Conservation (phyloP, 1,284 basidiomycete genomes). For the Grifola frondosa region DNA sequence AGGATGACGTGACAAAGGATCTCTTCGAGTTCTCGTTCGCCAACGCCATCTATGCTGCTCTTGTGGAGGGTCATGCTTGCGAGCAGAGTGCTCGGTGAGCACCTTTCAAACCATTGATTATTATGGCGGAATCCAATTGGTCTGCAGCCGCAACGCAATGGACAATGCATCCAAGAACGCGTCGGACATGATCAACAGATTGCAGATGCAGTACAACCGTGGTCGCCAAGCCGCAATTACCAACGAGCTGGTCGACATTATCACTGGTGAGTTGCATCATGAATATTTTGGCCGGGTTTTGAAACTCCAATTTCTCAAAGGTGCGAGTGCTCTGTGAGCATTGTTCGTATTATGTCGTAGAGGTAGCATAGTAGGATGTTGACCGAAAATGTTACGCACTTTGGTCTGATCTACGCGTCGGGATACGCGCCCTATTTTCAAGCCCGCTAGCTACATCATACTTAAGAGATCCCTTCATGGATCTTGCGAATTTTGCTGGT, state of each 20-base stretch:
- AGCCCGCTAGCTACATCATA: too few relatives aligned
- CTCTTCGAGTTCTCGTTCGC: slow-evolving; percentile 95
- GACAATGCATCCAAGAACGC: slow-evolving; percentile 99
- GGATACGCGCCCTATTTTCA: too few relatives aligned
- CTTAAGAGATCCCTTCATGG: too few relatives aligned
- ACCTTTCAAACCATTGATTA: slow-evolving; percentile 1
- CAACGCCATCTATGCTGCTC: slow-evolving; percentile 93
- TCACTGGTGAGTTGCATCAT: slow-evolving; percentile 64
- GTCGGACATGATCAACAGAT: slow-evolving; percentile 81
- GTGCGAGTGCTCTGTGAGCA: slow-evolving; percentile 27
- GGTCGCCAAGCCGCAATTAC: slow-evolving; percentile 98
- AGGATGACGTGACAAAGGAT: slow-evolving; percentile 93
- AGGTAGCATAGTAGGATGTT: slow-evolving; percentile 18
- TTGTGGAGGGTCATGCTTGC: slow-evolving; percentile 95
- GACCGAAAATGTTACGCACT: too few relatives aligned
- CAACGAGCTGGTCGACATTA: slow-evolving; percentile 94
- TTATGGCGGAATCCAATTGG: not conserved
- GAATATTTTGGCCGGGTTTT: not conserved
- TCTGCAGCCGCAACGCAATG: slow-evolving; percentile 90
- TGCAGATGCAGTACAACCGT: slow-evolving; percentile 97
- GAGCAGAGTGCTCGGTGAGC: slow-evolving; percentile 85
- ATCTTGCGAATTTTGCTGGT: too few relatives aligned
- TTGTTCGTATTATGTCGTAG: slow-evolving; percentile 1
- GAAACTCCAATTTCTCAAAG: slow-evolving; percentile 8
- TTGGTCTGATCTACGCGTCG: too few relatives aligned